A percentile compares a stretch with the other conserved stretches of the same genome.
Conservation (phyloP, 179 eudicot species). For the Spinacia oleracea region DNA sequence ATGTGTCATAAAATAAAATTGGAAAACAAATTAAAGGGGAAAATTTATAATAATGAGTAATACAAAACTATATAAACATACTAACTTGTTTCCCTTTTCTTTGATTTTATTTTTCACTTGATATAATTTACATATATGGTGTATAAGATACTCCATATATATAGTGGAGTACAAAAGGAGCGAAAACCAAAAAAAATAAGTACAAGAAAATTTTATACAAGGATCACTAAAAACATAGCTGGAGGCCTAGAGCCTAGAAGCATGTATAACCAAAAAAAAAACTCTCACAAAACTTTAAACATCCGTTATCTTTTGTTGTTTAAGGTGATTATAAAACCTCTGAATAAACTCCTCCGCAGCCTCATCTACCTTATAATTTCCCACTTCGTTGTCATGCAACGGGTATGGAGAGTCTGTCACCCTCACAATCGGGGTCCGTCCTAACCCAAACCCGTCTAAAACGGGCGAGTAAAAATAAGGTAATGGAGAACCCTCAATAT, state of each 20-base stretch:
- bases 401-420: constrained; percentile 37
- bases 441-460: constrained; percentile 40
- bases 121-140: background rate
- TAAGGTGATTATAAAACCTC: constrained; percentile 46
- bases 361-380: constrained; percentile 38
- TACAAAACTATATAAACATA: background rate
- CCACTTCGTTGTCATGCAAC: constrained; percentile 23
- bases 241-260: background rate
- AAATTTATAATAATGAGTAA: background rate
- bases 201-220: background rate
- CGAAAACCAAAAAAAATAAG: too few relatives aligned
- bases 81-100: background rate
- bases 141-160: background rate
- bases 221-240: background rate
- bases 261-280: background rate
- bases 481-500: constrained; percentile 25
- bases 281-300: constrained; percentile 6
- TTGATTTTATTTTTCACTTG: constrained; percentile 8
- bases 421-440: constrained; percentile 38
- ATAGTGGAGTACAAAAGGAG: background rate
- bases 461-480: constrained; percentile 30
- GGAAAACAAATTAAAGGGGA: too few relatives aligned
- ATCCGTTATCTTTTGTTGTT: constrained; percentile 28
- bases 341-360: constrained; percentile 53
- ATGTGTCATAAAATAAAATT: too few relatives aligned